Percentiles rank a stretch among this genome's conserved stretches.
These are phyloP conservation scores for Thalia dealbata DNA, from an alignment of 176 grass and related monocot species.

Conservation along the genomic window DNA sequence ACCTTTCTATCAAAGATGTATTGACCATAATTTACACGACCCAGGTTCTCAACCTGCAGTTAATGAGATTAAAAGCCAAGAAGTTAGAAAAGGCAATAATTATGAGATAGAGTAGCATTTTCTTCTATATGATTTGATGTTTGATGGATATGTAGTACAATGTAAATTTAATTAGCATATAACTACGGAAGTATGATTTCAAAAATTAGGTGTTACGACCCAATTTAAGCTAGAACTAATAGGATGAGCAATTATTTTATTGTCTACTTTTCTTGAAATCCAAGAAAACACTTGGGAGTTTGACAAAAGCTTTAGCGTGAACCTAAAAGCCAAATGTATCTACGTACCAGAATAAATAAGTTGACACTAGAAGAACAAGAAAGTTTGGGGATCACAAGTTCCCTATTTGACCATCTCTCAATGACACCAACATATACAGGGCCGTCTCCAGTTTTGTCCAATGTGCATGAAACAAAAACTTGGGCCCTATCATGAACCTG, in stretches of 20 bases:
- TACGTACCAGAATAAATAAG: constrained; percentile 78
- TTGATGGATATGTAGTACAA: not conserved
- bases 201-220: not conserved
- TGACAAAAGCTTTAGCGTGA: not conserved
- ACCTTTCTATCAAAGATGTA: constrained; percentile 19
- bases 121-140: not conserved
- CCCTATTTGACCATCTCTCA: constrained; percentile 81
- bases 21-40: constrained; percentile 19
- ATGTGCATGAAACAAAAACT: constrained; percentile 74
- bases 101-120: not conserved
- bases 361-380: constrained; percentile 51
- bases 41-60: constrained; percentile 16
- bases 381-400: constrained; percentile 52
- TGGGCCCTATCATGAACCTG: constrained; percentile 97
- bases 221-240: too few species aligned
- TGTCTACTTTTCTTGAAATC: not conserved
- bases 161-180: not conserved
- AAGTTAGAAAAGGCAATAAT: not conserved
- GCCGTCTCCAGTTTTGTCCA: constrained; percentile 28
- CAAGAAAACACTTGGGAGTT: not conserved
- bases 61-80: not conserved
- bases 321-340: not conserved
- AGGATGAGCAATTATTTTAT: too few species aligned
- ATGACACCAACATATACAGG: constrained; percentile 52
- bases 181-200: not conserved